Conservation (phyloP, 441 rosid genomes). For the Adansonia gregorii region DNA sequence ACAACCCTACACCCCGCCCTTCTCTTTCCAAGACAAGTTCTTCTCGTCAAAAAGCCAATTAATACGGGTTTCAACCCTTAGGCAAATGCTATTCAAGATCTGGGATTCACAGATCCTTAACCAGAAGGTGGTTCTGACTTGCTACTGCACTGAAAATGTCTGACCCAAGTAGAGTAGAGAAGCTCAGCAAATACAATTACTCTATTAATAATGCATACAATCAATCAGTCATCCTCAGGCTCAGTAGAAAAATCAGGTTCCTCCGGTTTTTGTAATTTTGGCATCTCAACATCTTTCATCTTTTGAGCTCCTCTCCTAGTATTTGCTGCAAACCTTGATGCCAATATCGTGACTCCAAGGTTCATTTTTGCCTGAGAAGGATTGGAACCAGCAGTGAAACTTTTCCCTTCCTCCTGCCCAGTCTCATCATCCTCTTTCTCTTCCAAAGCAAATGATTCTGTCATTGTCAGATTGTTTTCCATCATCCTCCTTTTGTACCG, state of each 20-base stretch:
- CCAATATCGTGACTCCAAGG: slow-evolving; percentile 75
- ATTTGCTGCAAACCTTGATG: slow-evolving; percentile 89
- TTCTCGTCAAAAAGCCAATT: neutral
- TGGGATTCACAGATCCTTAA: neutral
- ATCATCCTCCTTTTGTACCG: slow-evolving; percentile 68
- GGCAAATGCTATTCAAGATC: neutral
- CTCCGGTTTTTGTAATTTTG: slow-evolving; percentile 86
- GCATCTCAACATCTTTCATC: slow-evolving; percentile 58
- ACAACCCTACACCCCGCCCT: no score
- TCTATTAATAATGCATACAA: slow-evolving; percentile 26
- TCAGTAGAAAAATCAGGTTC: slow-evolving; percentile 86
- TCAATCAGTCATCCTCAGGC: slow-evolving; percentile 39
- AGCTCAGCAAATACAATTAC: neutral
- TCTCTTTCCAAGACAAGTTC: neutral
- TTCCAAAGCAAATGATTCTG: slow-evolving; percentile 48
- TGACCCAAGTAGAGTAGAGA: neutral
- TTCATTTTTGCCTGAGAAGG: slow-evolving; percentile 61
- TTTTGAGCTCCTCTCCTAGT: slow-evolving; percentile 83
- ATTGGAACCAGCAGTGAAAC: slow-evolving; percentile 32
- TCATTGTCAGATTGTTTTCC: slow-evolving; percentile 45
- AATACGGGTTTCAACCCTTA: neutral
- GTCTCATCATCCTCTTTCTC: slow-evolving; percentile 38
- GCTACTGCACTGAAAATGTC: neutral
- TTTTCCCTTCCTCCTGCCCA: slow-evolving; percentile 33
- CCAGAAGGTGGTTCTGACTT: neutral